These are phyloP conservation scores for Pseudopithomyces chartarum DNA, from an alignment of 2,329 filamentous ascomycete species.

Conservation along the genomic window DNA sequence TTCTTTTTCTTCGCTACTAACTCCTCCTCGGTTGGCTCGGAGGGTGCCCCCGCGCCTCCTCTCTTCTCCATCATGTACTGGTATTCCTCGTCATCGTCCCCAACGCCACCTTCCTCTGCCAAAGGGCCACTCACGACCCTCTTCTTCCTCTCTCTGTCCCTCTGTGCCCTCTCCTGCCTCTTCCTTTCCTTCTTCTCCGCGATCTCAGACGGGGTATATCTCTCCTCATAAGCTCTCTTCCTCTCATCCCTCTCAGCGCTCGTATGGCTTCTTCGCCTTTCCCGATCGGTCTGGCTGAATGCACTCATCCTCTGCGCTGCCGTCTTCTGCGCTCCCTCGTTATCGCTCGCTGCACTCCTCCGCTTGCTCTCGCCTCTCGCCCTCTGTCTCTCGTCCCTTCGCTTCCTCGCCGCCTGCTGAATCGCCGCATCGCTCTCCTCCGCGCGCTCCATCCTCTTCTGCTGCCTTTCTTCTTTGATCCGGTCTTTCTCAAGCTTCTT, in stretches of 20 bases:
- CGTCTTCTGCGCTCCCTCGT: constrained; percentile 22
- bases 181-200: constrained; percentile 46
- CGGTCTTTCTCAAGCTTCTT: constrained; percentile 40
- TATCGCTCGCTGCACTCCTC: constrained; percentile 10
- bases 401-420: constrained; percentile 29
- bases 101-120: constrained; percentile 51
- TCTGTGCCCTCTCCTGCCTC: constrained; percentile 51
- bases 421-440: constrained; percentile 26
- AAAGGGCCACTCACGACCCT: constrained; percentile 54
- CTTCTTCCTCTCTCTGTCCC: constrained; percentile 44
- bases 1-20: constrained; percentile 46
- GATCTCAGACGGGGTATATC: constrained; percentile 45
- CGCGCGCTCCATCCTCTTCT: constrained; percentile 27
- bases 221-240: constrained; percentile 31
- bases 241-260: constrained; percentile 38
- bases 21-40: constrained; percentile 46
- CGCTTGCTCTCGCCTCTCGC: constrained; percentile 21
- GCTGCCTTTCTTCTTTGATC: constrained; percentile 39
- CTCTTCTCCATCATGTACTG: constrained; percentile 48
- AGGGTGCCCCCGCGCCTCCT: constrained; percentile 44
- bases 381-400: constrained; percentile 17
- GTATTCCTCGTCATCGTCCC: constrained; percentile 48
- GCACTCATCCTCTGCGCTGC: constrained; percentile 28
- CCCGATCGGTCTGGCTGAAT: constrained; percentile 21
- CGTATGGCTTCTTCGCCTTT: constrained; percentile 32